Percentiles rank a stretch among this genome's conserved stretches.
These are phyloP conservation scores for Geotrichum europaeum DNA, from an alignment of 1,139 yeast genomes.

Conservation along the genomic window DNA sequence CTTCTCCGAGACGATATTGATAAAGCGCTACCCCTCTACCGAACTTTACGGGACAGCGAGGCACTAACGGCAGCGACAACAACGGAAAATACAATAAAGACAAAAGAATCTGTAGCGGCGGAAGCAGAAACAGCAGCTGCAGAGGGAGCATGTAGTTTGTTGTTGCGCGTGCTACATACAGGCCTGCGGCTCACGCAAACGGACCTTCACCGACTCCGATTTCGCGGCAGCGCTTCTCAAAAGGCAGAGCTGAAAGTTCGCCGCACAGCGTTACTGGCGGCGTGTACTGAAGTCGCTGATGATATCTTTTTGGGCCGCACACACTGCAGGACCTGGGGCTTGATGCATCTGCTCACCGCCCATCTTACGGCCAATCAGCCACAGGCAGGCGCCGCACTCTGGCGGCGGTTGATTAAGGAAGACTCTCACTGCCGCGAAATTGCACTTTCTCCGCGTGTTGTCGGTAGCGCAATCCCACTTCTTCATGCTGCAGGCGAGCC, in stretches of 20 bases:
- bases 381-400: conserved; percentile 48
- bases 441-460: conserved; percentile 47
- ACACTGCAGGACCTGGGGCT: conserved; percentile 45
- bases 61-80: neutral
- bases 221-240: neutral
- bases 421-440: conserved; percentile 1
- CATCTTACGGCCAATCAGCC: conserved; percentile 48
- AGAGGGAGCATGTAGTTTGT: neutral
- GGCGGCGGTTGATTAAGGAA: conserved; percentile 33
- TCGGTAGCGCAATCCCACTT: conserved; percentile 66
- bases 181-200: neutral
- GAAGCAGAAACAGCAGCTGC: neutral
- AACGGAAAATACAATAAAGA: no score
- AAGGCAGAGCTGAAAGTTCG: neutral
- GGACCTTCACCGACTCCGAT: neutral
- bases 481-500: conserved; percentile 54
- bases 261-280: neutral
- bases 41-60: neutral
- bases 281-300: neutral
- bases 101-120: neutral
- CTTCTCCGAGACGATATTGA: neutral
- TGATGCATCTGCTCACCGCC: conserved; percentile 51
- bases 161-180: neutral
- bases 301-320: neutral
- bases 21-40: neutral